Base-by-base conservation (phyloP, 306 rosid species). In the Hippophae tibetana region DNA sequence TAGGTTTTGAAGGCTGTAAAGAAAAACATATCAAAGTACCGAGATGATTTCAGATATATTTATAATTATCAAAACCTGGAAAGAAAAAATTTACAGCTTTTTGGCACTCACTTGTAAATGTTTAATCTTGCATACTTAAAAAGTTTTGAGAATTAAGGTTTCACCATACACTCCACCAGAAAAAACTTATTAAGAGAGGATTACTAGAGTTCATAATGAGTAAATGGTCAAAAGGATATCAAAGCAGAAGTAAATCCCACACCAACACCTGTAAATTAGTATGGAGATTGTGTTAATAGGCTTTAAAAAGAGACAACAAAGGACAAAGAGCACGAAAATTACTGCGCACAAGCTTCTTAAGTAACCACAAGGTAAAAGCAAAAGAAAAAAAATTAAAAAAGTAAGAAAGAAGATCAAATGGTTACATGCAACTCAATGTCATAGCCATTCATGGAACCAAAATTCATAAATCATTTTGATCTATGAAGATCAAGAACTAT, bases 71-170 rank as follows among this genome's bases (percentile, higher is more conserved):
- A 67, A 54, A 49, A 49, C 57, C 42, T 51, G 51, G 57, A 50
- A 9, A 42, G n/a, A 61, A 75, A 67, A 58, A 56, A 56, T 1
- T 31, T 56, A 61, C 9, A 7, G 54, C 47, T 43, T 54, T 42
- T 54, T 26, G n/a, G 26, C 10, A 78, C 90, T 85, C 70, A 92
- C 99, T 80, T 92, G 83, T 92, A 95, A 78, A 85, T 80, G 71
- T 92, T 90, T 77, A 92, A 80, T 52, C 99, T 94, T 64, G 99
- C 99, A 83, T 92, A 92, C 96, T 92, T 92, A 65, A 88, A 92
- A 62, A 92, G 89, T 96, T 92, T 72, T 68, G 52, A 63, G 49
- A 67, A 84, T 88, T 86, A 88, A 88, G 93, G 99, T 67, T 65
- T 76, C 69, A 77, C 79, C 74, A 74, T 43, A 18, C 43, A 47